A percentile compares a stretch with the other conserved stretches of the same genome.
Conservation (phyloP, 208 protist genomes). For the Crithidia thermophila region DNA sequence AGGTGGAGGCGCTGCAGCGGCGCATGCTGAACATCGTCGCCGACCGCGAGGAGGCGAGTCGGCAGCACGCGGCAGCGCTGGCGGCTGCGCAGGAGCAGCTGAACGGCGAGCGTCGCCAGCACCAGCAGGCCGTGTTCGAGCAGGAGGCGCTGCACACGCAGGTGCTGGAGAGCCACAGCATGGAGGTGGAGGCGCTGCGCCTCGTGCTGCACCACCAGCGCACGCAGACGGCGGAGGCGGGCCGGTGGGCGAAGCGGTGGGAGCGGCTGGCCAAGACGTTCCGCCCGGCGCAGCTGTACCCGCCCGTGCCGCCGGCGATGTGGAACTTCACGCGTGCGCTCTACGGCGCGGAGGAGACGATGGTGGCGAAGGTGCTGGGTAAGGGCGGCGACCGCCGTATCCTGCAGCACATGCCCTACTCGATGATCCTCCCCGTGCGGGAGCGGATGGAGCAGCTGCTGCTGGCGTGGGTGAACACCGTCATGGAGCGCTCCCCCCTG, state of each 20-base stretch:
- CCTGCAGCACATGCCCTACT: constrained; percentile 28
- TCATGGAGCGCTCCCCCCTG: constrained; percentile 59
- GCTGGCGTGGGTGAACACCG: constrained; percentile 72
- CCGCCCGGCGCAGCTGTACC: constrained; percentile 40
- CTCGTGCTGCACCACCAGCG: constrained; percentile 45
- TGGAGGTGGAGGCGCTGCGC: constrained; percentile 57
- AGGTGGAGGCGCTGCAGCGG: constrained; percentile 40
- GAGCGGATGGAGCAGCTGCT: constrained; percentile 55
- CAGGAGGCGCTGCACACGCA: constrained; percentile 60
- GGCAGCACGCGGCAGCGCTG: constrained; percentile 16
- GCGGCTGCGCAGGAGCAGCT: constrained; percentile 30
- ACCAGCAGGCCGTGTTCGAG: constrained; percentile 28
- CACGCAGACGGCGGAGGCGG: constrained; percentile 19
- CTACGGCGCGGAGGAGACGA: constrained; percentile 49
- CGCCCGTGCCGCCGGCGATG: constrained; percentile 36
- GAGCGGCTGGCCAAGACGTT: constrained; percentile 83
- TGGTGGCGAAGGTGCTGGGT: constrained; percentile 21
- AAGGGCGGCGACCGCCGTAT: constrained; percentile 4
- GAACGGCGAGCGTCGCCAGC: constrained; percentile 6
- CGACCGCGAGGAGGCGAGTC: constrained; percentile 1
- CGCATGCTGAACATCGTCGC: constrained; percentile 37
- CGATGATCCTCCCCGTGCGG: constrained; percentile 23
- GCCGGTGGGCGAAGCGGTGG: constrained; percentile 59
- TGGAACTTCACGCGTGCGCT: constrained; percentile 35
- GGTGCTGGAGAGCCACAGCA: constrained; percentile 63